Evolutionary conservation across 2,329 filamentous ascomycete genomes (phyloP).

Genomic region (Chaetomiaceae sp.): DNA sequence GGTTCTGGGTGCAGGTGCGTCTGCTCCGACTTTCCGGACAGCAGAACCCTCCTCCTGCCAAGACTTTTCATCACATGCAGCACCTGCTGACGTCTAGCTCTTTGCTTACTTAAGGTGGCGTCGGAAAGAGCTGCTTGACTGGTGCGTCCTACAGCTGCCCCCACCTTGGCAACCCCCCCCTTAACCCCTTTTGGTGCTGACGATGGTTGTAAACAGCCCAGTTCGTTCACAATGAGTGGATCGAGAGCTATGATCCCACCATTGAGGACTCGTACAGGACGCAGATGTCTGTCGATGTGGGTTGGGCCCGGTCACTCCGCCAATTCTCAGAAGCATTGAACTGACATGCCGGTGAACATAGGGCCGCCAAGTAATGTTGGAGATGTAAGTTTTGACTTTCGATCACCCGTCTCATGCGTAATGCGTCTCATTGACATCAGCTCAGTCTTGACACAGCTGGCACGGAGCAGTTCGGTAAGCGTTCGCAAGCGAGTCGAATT

Average conservation of each 20-base stretch:
- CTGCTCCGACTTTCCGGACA: constrained; percentile 2
- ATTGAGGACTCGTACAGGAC: constrained; percentile 76
- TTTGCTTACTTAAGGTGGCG: constrained; percentile 59
- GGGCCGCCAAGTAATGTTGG: constrained; percentile 83
- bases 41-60: constrained; percentile 15
- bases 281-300: constrained; percentile 76
- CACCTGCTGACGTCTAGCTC: constrained; percentile 31
- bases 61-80: constrained; percentile 24
- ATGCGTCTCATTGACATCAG: constrained; percentile 26
- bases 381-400: constrained; percentile 69
- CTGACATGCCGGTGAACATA: constrained; percentile 39
- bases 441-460: constrained; percentile 78
- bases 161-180: constrained; percentile 9
- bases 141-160: constrained; percentile 48
- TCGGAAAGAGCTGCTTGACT: constrained; percentile 89
- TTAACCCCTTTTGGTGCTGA: constrained; percentile 16
- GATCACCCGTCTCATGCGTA: constrained; percentile 24
- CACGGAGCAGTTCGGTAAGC: constrained; percentile 85
- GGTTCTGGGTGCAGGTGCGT: constrained; percentile 69
- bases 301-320: constrained; percentile 33
- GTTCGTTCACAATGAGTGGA: constrained; percentile 92
- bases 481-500: not conserved
- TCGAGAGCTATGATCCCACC: constrained; percentile 78
- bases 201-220: constrained; percentile 56
- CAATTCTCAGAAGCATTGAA: constrained; percentile 11